Evolutionary conservation across 306 rosid species (phyloP), one percentile per base, ranked within the genome.

Genomic region (Corylus americana): DNA sequence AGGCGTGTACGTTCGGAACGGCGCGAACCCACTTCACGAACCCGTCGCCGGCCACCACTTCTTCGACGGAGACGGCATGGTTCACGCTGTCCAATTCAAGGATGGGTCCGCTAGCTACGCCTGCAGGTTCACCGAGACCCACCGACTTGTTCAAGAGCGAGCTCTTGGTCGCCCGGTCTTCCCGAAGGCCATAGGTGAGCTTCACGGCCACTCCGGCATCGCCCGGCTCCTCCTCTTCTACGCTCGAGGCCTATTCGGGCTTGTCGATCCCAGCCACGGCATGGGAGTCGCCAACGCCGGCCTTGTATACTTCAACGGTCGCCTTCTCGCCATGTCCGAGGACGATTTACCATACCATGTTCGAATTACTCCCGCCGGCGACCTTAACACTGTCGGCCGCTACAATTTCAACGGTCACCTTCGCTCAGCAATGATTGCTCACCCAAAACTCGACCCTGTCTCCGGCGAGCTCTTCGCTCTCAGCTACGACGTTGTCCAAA

Each of bases 31-130:
- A 0, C 92, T 83, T 11, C 75, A 92, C 77, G 97, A 93, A 62
- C 99, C 99, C 0, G 72, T 79, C 1, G 93, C 97, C 44, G 99
- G 99, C 0, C 99, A 95, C 87, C 99, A 95, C 85, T 85, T 95
- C 77, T 95, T 95, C 74, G 99, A 95, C 84, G 99, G 99, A 3
- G 99, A 95, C 77, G 99, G 99, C 50, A 95, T 95, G 99, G 91
- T 95, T 48, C 99, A 95, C 76, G 96, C 98, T 17, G 88, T 95
- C 1, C 68, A 83, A 7, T 89, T 95, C 90, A 72, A 58, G 0
- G 71, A 83, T 74, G 90, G 88, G 0, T 53, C 79, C 1, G 96
- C 86, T 6, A 87, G 93, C 77, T 93, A 95, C 62, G 83, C 99
- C 1, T 90, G 98, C 81, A 84, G 98, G 57, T 93, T 95, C 91